Base-by-base conservation (phyloP, 106 monocot species). In the Posidonia australis region DNA sequence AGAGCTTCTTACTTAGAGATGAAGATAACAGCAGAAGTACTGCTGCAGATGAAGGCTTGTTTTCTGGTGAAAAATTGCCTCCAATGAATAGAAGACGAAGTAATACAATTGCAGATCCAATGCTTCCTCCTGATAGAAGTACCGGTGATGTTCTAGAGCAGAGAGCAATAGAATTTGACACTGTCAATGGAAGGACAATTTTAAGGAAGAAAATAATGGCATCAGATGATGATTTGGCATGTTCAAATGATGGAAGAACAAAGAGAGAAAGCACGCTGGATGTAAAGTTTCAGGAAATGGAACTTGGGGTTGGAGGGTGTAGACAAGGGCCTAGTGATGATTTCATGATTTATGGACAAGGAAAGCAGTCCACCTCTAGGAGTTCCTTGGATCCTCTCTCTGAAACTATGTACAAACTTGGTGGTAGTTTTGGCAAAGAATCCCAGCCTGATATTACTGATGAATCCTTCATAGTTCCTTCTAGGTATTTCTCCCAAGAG, bases 1-100 rank as follows among this genome's bases (percentile, higher is more conserved):
- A 98, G 69, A 90, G 72, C 72, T 85, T 90, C 75, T 73, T 98
- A 46, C 52, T 98, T 27, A 90, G 68, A 75, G 74, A 84, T 64
- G 87, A 87, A 77, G 96, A 98, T 32, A 74, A 82, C 18, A 71
- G 63, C 19, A 36, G n/a, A 49, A 31, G 18, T 44, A 21, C 61
- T 27, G 71, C 51, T 55, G 74, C 66, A 67, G 76, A 80, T 68
- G 51, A 25, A 26, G 80, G 76, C 47, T 77, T 91, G 65, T 91
- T 85, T 70, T 51, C 87, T 63, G 62, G 78, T 77, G 96, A 90
- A 71, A 90, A 82, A 62, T 69, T 75, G 14, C 72, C 83, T 55
- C 23, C 63, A 30, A 6, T 63, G 23, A 80, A 60, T 51, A 87
- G 73, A 76, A 77, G 62, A 19, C 68, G 79, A 46, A 76, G 71